Base-by-base conservation (phyloP, 495 filamentous ascomycete genomes). In the Penicillium bovifimosum region DNA sequence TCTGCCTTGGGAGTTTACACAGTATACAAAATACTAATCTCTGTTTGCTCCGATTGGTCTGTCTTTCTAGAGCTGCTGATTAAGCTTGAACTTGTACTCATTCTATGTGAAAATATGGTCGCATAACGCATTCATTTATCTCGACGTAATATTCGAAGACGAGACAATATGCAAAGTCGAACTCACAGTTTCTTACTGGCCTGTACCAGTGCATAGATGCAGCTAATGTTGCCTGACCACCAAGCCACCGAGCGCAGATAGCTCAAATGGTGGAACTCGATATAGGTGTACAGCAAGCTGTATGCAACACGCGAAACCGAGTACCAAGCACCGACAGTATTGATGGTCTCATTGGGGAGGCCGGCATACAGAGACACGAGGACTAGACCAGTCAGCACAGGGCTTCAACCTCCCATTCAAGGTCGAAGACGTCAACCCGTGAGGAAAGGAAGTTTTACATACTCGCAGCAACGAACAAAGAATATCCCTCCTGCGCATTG, bases 191-290 rank as follows among this genome's bases (percentile, higher is more conserved):
- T 60, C 59, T 63, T 67, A 26, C 55, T 57, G 6, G 66, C 67
- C 52, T 58, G 31, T 50, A 62, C 54, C 40, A 70, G 34, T 27
- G 48, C 67, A 47, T 61, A 66, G 40, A 70, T 54, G 32, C 71
- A 79, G 53, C 63, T 64, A 10, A 69, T 46, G 60, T 79, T 80
- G 10, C 72, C 72, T 17, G 62, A 65, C 74, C 72, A 79, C 76
- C 77, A 80, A 6, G 59, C 52, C 26, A 70, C 28, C 2, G 72
- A 75, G 14, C 77, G 61, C 3, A 79, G 32, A 35, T 66, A 70
- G 40, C 73, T 75, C 58, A 59, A 48, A 11, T 16, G 6, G 29
- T 55, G 44, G 6, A 55, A 54, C 47, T 75, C 71, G 41, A 75
- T 69, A 11, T 70, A 47, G 27, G 71, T 60, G 63, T 80, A 79